Evolutionary conservation across 495 filamentous ascomycete genomes (phyloP).

Genomic region (Bombardia bombarda): DNA sequence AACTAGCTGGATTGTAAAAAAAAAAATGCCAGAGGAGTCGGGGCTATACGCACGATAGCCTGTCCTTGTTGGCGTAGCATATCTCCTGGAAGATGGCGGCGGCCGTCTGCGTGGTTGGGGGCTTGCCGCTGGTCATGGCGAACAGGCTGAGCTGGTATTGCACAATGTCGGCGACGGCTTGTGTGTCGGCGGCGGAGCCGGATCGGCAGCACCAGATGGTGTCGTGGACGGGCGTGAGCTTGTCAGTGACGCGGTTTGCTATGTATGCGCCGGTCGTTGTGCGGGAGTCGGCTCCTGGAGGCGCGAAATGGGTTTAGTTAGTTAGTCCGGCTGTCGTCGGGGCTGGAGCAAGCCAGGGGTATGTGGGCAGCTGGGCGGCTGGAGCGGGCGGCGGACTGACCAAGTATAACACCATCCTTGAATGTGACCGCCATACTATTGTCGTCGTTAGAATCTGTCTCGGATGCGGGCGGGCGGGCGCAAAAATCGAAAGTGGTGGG

Average conservation of each 20-base stretch:
- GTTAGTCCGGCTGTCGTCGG: not conserved
- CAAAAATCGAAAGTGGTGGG: slow-evolving; percentile 1
- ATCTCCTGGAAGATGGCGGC: slow-evolving; percentile 94
- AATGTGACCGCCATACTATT: slow-evolving; percentile 88
- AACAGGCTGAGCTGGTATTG: slow-evolving; percentile 94
- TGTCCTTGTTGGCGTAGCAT: slow-evolving; percentile 95
- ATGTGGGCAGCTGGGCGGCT: not conserved
- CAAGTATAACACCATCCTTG: slow-evolving; percentile 92
- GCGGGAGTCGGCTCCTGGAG: slow-evolving; percentile 77
- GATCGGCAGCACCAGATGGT: slow-evolving; percentile 99
- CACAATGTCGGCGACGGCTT: slow-evolving; percentile 95
- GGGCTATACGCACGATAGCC: slow-evolving; percentile 52
- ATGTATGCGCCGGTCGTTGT: slow-evolving; percentile 99
- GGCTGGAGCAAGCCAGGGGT: too few relatives aligned
- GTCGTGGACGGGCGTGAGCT: slow-evolving; percentile 95
- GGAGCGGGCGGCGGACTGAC: slow-evolving; percentile 27
- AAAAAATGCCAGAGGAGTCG: too few relatives aligned
- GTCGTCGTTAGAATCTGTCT: not conserved
- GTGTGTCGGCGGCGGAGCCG: slow-evolving; percentile 93
- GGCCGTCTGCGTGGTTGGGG: slow-evolving; percentile 88
- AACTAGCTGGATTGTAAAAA: too few relatives aligned
- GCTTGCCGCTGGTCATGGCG: slow-evolving; percentile 74
- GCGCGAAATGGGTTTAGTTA: not conserved
- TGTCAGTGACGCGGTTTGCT: slow-evolving; percentile 97
- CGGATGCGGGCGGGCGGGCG: too few relatives aligned